These are phyloP conservation scores for Dipteronia sinensis DNA, from an alignment of 345 rosid species.

Conservation along the genomic window DNA sequence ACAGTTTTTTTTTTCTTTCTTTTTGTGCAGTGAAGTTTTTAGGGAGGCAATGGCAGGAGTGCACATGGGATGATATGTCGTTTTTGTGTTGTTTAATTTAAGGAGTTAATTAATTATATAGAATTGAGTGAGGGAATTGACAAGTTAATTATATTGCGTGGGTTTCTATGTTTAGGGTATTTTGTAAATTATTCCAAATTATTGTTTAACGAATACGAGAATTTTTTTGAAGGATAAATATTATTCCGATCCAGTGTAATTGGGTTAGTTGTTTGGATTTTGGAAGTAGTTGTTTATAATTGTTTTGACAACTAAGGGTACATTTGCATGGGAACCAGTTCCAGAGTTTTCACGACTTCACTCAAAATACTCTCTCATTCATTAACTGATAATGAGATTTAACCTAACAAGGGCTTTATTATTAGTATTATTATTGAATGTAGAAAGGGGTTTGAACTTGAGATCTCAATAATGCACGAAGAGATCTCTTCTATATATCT, in stretches of 20 bases:
- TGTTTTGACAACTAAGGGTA: slow-evolving; percentile 43
- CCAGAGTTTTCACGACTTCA: slow-evolving; percentile 32
- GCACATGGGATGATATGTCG: slow-evolving; percentile 64
- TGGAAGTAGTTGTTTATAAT: slow-evolving; percentile 24
- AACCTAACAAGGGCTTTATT: too few relatives aligned
- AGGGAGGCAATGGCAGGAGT: slow-evolving; percentile 27
- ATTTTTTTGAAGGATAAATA: slow-evolving; percentile 29
- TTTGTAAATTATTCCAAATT: slow-evolving; percentile 50
- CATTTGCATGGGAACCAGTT: slow-evolving; percentile 46
- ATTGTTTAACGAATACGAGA: slow-evolving; percentile 34
- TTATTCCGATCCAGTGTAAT: slow-evolving; percentile 21
- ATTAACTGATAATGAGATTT: background rate
- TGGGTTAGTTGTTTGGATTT: slow-evolving; percentile 17
- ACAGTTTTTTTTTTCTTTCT: background rate
- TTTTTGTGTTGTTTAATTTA: slow-evolving; percentile 30
- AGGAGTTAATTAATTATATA: slow-evolving; percentile 14
- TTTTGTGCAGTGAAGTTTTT: slow-evolving; percentile 11
- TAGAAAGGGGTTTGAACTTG: too few relatives aligned
- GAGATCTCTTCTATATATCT: too few relatives aligned
- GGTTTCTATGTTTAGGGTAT: slow-evolving; percentile 30
- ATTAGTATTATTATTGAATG: too few relatives aligned
- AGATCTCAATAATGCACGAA: too few relatives aligned
- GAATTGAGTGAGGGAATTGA: slow-evolving; percentile 38
- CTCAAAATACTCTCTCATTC: background rate
- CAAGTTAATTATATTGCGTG: slow-evolving; percentile 35